Conservation (phyloP, 2,329 filamentous ascomycete genomes). For the Seiridium unicorne region DNA sequence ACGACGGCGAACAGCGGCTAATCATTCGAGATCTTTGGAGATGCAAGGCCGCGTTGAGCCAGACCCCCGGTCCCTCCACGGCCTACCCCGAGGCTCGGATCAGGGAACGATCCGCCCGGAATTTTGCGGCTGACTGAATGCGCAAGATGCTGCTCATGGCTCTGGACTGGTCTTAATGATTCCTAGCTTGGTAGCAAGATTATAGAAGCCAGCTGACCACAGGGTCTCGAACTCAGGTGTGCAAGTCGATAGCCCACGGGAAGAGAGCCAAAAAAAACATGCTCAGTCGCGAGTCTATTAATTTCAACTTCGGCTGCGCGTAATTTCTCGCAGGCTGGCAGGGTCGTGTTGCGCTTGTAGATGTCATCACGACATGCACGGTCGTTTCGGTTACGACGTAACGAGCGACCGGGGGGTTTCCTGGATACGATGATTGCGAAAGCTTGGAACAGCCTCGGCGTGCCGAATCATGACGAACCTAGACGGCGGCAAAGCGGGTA, state of each 20-base stretch:
- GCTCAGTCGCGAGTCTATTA: not conserved
- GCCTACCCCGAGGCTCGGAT: not conserved
- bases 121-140: not conserved
- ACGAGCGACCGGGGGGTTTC: not conserved
- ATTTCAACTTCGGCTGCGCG: not conserved
- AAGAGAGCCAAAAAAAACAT: not conserved
- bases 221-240: too few relatives aligned
- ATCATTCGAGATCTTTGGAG: not conserved
- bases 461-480: not conserved
- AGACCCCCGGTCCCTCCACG: not conserved
- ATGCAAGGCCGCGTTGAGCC: not conserved
- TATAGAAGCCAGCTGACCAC: too few relatives aligned
- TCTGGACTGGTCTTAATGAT: too few relatives aligned
- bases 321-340: not conserved
- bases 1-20: not conserved
- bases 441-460: not conserved
- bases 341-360: not conserved
- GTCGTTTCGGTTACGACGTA: not conserved
- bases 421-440: slow-evolving; percentile 2
- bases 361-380: not conserved
- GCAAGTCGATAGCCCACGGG: not conserved
- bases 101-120: not conserved
- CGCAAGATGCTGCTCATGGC: not conserved
- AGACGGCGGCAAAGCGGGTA: slow-evolving; percentile 1
- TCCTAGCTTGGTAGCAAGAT: too few relatives aligned